Base-by-base conservation (phyloP, 768 basidiomycete genomes). In the Roridomyces roridus region DNA sequence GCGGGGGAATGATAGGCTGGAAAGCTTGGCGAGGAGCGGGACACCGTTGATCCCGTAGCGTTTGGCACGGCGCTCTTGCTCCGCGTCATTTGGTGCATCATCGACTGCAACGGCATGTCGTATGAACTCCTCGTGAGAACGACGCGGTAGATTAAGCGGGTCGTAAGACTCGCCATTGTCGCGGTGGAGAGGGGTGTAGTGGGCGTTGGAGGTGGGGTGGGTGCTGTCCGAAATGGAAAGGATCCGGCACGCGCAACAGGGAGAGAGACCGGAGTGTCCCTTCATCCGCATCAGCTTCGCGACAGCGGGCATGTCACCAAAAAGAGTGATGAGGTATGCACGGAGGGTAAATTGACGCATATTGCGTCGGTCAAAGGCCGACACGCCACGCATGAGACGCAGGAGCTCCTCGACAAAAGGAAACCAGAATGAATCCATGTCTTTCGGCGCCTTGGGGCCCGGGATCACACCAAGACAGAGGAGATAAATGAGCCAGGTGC, bases 401-500 rank as follows among this genome's bases (percentile, higher is more conserved):
- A n/a, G n/a, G n/a, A 74, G 56, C 52, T 83, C 80, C n/a, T 77
- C 54, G 2, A 78, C 59, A 5, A 78, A 46, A 0, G 80, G 81
- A 42, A 62, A 72, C 0, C 77, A 61, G 46, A 82, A 84, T 0
- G 82, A 83, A 39, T 74, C 72, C 1, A 74, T 26, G 53, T 81
- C 76, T n/a, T 70, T 65, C 0, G 81, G 77, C 35, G 75, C 74
- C 17, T 74, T 71, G 0, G 80, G 81, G 0, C 82, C 78, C 1
- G 80, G 81, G 43, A 84, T 78, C 3, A 83, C n/a, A n/a, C n/a
- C n/a, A n/a, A n/a, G n/a, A n/a, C n/a, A n/a, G n/a, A n/a, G n/a
- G n/a, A n/a, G n/a, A 43, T 5, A 80, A 64, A 35, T 80, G 48
- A 6, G 70, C 49, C 11, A 72, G 46, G 23, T 72, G 75, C 72